Evolutionary conservation across 2,329 filamentous ascomycete genomes (phyloP), one percentile per base, ranked within the genome.

Genomic region (Nigrospora oryzae): DNA sequence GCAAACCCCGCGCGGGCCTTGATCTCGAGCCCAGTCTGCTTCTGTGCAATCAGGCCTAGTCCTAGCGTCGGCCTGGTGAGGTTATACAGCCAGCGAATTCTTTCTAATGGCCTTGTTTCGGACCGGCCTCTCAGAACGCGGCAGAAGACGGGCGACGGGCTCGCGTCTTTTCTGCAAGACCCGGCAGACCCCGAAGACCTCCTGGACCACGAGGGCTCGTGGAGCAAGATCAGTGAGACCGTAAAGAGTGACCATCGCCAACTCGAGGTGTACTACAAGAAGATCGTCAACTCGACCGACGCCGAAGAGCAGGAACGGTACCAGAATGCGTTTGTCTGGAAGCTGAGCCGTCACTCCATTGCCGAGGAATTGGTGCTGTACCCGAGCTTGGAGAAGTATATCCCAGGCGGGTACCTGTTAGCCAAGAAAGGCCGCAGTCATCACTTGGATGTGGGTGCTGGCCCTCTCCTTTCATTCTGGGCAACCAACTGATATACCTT

Each of bases 321-420:
- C 47, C 66, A 71, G 45, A 76, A 77, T 44, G 66, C 73, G 46
- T 72, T 77, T 48, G 68, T 66, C 13, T 75, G 73, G 73, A 70
- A 74, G 47, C 60, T 77, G 1, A 68, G 72, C 23, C 68, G 73
- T 11, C 72, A 77, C 53, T 64, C 69, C 0, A 63, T 75, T 42
- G 70, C 66, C 10, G 71, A 77, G 47, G 74, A 77, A 50, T 54
- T 76, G 5, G 51, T 73, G 10, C 61, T 74, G 7, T 73, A 73
- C 51, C 71, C 72, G 10, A 65, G 65, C 6, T 57, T 74, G 17
- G 67, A 71, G 46, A 63, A 63, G 36, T 53, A 67, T 36, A 47
- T 73, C 32, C 55, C 60, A 2, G 49, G 59, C 46, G 67, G 69
- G n/a, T 57, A 63, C 42, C 47, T 53, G 12, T 57, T 68, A 48